Conservation (phyloP, 768 basidiomycete species). For the Ramaria rubella region DNA sequence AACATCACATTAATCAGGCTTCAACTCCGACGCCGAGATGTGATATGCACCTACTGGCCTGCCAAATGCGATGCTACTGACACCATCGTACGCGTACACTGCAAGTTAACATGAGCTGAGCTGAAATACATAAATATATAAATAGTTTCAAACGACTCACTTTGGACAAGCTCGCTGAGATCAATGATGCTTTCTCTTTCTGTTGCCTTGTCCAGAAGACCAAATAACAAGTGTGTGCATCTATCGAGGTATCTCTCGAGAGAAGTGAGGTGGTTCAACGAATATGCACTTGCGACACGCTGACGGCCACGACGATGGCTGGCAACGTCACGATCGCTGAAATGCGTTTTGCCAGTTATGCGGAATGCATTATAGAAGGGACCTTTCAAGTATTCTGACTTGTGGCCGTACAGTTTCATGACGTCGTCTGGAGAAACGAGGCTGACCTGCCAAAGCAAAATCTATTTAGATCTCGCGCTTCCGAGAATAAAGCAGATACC, state of each 20-base stretch:
- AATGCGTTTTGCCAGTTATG: constrained; percentile 1
- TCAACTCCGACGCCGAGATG: no score
- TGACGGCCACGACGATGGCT: background rate
- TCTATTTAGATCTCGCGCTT: background rate
- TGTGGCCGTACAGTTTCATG: background rate
- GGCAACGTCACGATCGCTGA: background rate
- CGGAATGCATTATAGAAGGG: constrained; percentile 3
- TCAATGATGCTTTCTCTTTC: background rate
- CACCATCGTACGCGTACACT: constrained; percentile 4
- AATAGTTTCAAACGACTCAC: background rate
- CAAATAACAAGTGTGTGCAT: background rate
- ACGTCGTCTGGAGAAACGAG: constrained; percentile 4
- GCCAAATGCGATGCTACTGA: constrained; percentile 3
- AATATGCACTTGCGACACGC: constrained; percentile 1
- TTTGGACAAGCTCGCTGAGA: background rate
- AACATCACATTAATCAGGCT: no score
- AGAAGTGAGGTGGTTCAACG: background rate
- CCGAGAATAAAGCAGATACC: background rate
- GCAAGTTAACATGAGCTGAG: no score
- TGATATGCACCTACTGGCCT: background rate
- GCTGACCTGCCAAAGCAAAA: no score
- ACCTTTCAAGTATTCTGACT: constrained; percentile 2
- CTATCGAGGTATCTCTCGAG: constrained; percentile 2
- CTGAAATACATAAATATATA: background rate
- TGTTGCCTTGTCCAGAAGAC: background rate